Evolutionary conservation across 345 rosid genomes (phyloP).

Genomic region (Eucalyptus dawsonii): DNA sequence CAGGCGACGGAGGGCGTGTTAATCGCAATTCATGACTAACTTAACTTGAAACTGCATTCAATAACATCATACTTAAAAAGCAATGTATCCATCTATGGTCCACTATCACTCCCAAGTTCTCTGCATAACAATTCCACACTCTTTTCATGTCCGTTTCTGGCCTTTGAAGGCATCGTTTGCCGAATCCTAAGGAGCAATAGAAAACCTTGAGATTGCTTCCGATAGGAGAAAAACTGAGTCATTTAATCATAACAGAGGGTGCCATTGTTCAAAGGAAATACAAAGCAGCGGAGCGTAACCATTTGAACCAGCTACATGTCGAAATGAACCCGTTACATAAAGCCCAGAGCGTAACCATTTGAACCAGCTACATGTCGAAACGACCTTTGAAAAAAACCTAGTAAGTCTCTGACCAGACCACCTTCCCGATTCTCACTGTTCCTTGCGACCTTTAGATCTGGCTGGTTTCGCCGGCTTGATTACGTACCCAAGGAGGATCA

Average conservation of each 20-base stretch:
- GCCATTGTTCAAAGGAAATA: background rate
- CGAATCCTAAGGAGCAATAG: background rate
- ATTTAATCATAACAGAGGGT: background rate
- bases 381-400: background rate
- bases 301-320: background rate
- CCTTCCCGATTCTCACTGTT: background rate
- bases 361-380: background rate
- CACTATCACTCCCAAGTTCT: background rate
- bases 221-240: background rate
- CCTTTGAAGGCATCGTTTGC: background rate
- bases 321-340: background rate
- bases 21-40: background rate
- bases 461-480: constrained; percentile 57
- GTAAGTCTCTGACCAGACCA: background rate
- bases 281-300: background rate
- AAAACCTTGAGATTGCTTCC: background rate
- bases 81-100: background rate
- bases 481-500: constrained; percentile 53
- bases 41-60: background rate
- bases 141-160: background rate
- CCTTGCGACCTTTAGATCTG: constrained; percentile 49
- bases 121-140: background rate
- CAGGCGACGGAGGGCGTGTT: background rate
- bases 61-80: background rate
- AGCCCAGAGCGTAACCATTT: background rate